Evolutionary conservation across 2,329 filamentous ascomycete species (phyloP).

Genomic region (Colletotrichum simmondsii): DNA sequence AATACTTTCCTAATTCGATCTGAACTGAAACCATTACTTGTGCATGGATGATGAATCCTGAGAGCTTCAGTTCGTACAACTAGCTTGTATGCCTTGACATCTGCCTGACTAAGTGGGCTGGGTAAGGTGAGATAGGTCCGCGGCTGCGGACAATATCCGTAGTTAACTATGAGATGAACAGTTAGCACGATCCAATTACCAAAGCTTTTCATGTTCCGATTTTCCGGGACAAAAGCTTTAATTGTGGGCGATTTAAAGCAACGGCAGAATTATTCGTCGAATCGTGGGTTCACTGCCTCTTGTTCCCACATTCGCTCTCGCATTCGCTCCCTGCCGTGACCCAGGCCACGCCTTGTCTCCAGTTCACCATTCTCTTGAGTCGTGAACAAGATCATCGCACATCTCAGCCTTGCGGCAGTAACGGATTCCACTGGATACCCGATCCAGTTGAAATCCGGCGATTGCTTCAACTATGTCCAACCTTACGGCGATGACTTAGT

Average conservation of each 20-base stretch:
- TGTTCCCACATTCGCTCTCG: neutral
- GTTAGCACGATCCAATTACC: neutral
- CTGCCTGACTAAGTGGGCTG: neutral
- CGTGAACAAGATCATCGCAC: neutral
- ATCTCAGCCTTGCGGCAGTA: neutral
- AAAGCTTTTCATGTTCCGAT: neutral
- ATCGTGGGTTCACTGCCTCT: neutral
- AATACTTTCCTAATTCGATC: neutral
- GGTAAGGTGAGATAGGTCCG: neutral
- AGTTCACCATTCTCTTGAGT: neutral
- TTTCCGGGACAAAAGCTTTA: neutral
- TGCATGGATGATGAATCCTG: neutral
- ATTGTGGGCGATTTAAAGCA: neutral
- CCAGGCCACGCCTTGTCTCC: neutral
- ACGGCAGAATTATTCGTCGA: neutral
- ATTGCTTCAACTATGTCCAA: neutral
- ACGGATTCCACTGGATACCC: neutral
- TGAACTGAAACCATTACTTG: neutral
- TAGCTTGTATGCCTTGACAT: neutral
- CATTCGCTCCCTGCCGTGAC: neutral
- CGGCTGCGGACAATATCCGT: neutral
- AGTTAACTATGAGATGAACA: neutral
- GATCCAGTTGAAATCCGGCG: neutral
- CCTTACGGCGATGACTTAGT: neutral
- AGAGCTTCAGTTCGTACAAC: neutral